Base-by-base conservation (phyloP, 2,329 filamentous ascomycete genomes). In the Chrysoporthe deuterocubensis region DNA sequence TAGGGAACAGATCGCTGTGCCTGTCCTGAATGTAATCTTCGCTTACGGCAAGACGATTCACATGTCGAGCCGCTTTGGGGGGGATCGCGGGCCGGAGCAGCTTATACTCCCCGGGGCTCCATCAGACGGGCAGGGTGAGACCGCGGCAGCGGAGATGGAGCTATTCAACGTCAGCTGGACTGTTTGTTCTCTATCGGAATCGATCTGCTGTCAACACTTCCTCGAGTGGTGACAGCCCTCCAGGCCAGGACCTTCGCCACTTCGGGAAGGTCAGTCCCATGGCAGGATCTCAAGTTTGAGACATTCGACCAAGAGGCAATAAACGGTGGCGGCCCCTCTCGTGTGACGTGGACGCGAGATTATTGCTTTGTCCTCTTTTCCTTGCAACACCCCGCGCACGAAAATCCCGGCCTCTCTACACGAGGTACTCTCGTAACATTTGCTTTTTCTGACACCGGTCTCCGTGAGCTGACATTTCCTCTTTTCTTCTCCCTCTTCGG, bases 231-330 rank as follows among this genome's bases (percentile, higher is more conserved):
- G 26, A 13, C 44, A 44, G 40, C 54, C 26, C 62, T 57, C 40
- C 52, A 44, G 59, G 52, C 44, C 54, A 63, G 52, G 64, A 43
- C 59, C 64, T 56, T 50, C 65, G 58, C 65, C 64, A 58, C 26
- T 61, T 67, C 59, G 50, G 68, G 62, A 67, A 69, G 68, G 68
- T 67, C 68, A 32, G 16, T 54, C 64, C 26, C 43, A 50, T 62
- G 65, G 61, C 64, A 69, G 68, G 62, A 65, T 64, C 57, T 67
- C 61, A 56, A 57, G 62, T 69, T 44, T 67, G 62, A 65, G 65
- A 67, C 68, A 69, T 52, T 66, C 58, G 65, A 65, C 67, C 64
- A 64, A 67, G 62, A 69, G 62, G 46, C 66, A 46, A 64, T 59
- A 57, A 42, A 66, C 62, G 67, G 59, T 63, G 64, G 59, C 42